Conservation (phyloP, 441 rosid species). For the Sinapis alba region DNA sequence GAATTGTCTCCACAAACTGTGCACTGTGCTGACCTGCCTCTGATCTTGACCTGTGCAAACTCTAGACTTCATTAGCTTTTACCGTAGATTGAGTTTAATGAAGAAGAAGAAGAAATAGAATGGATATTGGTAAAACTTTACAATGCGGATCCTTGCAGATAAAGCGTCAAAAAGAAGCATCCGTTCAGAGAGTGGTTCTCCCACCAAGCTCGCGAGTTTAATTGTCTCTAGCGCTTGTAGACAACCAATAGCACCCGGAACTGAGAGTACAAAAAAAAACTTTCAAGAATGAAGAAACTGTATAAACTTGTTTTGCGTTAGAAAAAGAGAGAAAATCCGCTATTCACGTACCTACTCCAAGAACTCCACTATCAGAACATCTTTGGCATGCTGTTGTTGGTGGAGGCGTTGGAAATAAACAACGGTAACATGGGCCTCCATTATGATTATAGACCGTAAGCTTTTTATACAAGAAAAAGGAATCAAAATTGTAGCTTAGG, state of each 20-base stretch:
- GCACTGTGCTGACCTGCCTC: slow-evolving; percentile 73
- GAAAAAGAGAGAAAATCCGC: not conserved
- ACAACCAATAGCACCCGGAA: slow-evolving; percentile 95
- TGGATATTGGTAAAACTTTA: slow-evolving; percentile 37
- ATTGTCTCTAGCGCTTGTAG: slow-evolving; percentile 94
- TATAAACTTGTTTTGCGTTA: not conserved
- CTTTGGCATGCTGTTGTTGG: slow-evolving; percentile 94
- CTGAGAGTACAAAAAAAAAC: slow-evolving; percentile 44
- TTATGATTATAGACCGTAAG: slow-evolving; percentile 87
- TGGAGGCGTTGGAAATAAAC: slow-evolving; percentile 94
- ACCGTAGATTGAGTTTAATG: not conserved
- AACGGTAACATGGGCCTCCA: slow-evolving; percentile 93
- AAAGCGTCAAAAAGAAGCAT: slow-evolving; percentile 93
- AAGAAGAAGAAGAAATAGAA: not conserved
- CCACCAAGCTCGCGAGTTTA: slow-evolving; percentile 81
- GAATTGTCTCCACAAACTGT: slow-evolving; percentile 79
- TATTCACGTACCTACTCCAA: slow-evolving; percentile 81
- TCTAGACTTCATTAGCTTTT: not conserved
- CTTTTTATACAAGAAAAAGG: slow-evolving; percentile 38
- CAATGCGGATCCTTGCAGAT: slow-evolving; percentile 76
- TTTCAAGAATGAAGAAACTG: not conserved
- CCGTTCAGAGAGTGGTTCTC: slow-evolving; percentile 86
- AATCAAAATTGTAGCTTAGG: not conserved
- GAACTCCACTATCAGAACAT: slow-evolving; percentile 96
- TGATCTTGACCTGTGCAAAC: slow-evolving; percentile 71